phyloP scores from a whole-genome alignment of 768 basidiomycete genomes.

The Suillus americanus region DNA sequence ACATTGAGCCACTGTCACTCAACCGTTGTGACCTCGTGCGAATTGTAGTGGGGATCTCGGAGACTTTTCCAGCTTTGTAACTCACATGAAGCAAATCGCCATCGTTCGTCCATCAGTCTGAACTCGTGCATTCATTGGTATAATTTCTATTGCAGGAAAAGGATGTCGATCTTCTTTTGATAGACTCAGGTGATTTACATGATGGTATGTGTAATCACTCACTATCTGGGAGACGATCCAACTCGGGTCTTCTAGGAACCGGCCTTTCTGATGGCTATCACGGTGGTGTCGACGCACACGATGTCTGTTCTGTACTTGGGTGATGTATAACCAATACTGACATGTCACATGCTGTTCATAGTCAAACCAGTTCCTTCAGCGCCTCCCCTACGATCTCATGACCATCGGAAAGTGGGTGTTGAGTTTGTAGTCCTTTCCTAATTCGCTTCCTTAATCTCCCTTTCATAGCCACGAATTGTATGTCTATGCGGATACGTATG shows the following conservation, averaged over 20 bases:
- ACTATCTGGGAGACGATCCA: neutral
- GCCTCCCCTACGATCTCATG: conserved; percentile 82
- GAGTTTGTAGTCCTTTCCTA: neutral
- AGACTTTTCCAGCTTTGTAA: conserved; percentile 83
- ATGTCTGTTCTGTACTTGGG: conserved; percentile 39
- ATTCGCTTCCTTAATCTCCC: neutral
- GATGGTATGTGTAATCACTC: conserved; percentile 43
- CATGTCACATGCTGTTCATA: conserved; percentile 23
- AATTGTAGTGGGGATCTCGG: conserved; percentile 57
- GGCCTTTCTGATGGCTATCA: conserved; percentile 77
- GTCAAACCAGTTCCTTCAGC: conserved; percentile 71
- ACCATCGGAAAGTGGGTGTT: conserved; percentile 75
- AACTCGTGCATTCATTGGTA: neutral
- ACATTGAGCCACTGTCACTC: neutral
- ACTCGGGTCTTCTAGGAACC: conserved; percentile 48
- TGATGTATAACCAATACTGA: neutral
- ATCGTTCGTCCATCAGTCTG: conserved; percentile 35
- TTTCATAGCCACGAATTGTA: conserved; percentile 76
- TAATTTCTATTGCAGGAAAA: conserved; percentile 40
- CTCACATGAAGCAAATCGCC: conserved; percentile 79
- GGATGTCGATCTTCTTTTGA: conserved; percentile 79
- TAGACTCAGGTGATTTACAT: conserved; percentile 78
- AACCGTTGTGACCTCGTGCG: neutral
- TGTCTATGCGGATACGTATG: conserved; percentile 60
- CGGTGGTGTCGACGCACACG: conserved; percentile 70